Conservation (phyloP, 192 early-diverging fungal species). For the Mortierella claussenii region DNA sequence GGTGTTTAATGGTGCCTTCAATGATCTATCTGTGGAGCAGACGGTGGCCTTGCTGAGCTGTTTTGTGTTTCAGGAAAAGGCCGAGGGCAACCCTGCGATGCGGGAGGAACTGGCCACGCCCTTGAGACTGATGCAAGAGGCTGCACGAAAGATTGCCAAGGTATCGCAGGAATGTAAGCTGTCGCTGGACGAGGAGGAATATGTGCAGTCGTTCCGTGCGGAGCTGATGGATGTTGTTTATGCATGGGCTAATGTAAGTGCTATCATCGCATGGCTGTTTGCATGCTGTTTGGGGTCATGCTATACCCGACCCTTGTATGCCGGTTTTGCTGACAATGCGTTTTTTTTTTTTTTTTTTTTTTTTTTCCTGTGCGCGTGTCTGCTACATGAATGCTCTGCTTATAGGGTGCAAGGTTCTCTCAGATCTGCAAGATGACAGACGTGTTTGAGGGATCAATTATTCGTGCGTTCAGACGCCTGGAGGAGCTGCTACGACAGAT, state of each 20-base stretch:
- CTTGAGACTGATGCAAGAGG: slow-evolving; percentile 83
- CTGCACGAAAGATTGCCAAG: slow-evolving; percentile 85
- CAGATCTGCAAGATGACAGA: slow-evolving; percentile 96
- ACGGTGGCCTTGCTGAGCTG: slow-evolving; percentile 88
- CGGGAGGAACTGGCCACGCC: slow-evolving; percentile 84
- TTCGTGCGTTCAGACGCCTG: slow-evolving; percentile 87
- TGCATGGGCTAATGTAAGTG: slow-evolving; percentile 77
- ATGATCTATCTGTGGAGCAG: slow-evolving; percentile 90
- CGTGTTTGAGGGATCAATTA: slow-evolving; percentile 94
- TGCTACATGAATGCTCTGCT: too few species aligned
- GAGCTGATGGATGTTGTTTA: slow-evolving; percentile 96
- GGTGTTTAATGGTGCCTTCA: slow-evolving; percentile 96
- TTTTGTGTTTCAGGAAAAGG: slow-evolving; percentile 90
- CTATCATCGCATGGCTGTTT: background rate
- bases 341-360: background rate
- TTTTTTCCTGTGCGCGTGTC: too few species aligned
- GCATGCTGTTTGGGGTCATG: background rate
- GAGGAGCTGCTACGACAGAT: slow-evolving; percentile 94
- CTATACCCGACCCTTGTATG: too few species aligned
- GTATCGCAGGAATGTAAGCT: slow-evolving; percentile 92
- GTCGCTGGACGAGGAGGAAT: slow-evolving; percentile 87
- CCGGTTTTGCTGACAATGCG: background rate
- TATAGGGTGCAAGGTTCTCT: slow-evolving; percentile 87
- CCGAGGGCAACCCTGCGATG: slow-evolving; percentile 62
- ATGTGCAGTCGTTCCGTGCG: slow-evolving; percentile 83